Evolutionary conservation across 1,284 basidiomycete genomes (phyloP).

Genomic region (Cutaneotrichosporon sp.): DNA sequence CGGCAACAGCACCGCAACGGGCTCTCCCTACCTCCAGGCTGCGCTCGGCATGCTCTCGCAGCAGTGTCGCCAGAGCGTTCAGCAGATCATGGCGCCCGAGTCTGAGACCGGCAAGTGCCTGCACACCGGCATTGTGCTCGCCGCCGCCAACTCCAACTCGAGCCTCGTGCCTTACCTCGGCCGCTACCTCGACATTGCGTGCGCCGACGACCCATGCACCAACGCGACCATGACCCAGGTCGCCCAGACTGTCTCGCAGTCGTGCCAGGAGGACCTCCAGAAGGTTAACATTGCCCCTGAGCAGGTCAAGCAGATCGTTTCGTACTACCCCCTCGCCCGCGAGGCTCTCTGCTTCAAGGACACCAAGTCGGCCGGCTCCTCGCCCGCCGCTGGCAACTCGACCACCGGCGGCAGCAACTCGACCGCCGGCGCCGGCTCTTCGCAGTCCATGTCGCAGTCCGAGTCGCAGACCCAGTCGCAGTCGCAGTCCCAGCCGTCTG

Average conservation of each 20-base stretch:
- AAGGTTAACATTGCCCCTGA: slow-evolving; percentile 26
- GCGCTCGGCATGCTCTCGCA: slow-evolving; percentile 1
- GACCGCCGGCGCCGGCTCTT: not conserved
- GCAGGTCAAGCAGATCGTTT: slow-evolving; percentile 25
- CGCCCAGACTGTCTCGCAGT: slow-evolving; percentile 22
- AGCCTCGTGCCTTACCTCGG: slow-evolving; percentile 36
- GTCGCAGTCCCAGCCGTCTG: no score
- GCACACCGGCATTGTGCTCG: slow-evolving; percentile 17
- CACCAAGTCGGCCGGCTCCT: not conserved
- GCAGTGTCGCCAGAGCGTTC: slow-evolving; percentile 2
- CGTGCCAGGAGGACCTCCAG: slow-evolving; percentile 35
- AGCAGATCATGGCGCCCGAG: slow-evolving; percentile 10
- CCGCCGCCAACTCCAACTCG: slow-evolving; percentile 27
- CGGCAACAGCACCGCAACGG: not conserved
- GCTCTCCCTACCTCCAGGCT: not conserved
- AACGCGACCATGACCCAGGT: slow-evolving; percentile 32
- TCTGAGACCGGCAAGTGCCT: slow-evolving; percentile 22
- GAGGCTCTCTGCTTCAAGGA: slow-evolving; percentile 42
- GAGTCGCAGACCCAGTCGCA: not conserved
- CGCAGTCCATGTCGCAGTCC: no score
- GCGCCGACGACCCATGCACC: slow-evolving; percentile 35
- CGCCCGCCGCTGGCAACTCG: not conserved
- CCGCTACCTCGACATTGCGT: slow-evolving; percentile 34
- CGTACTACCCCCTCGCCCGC: slow-evolving; percentile 37
- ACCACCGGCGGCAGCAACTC: not conserved